Conservation (phyloP, 441 rosid species). For the Hypseocharis bilobata region DNA sequence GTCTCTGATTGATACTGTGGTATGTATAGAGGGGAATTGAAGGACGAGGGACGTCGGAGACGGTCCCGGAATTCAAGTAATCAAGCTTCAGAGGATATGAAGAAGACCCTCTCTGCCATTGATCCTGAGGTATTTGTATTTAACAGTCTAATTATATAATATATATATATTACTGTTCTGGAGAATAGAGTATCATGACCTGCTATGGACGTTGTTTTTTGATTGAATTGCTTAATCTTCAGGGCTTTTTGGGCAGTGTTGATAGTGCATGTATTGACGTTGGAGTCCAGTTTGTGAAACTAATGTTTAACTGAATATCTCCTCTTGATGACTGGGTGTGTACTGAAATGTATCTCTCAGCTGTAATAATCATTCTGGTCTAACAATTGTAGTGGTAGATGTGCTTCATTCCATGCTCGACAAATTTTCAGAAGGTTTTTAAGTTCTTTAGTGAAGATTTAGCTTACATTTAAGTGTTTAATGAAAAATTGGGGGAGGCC, state of each 20-base stretch:
- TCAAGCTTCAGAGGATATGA: constrained; percentile 32
- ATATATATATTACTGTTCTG: too few species aligned
- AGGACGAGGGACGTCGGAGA: constrained; percentile 33
- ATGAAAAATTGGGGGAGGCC: too few species aligned
- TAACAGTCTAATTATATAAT: neutral
- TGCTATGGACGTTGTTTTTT: neutral
- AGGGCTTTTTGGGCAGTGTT: neutral
- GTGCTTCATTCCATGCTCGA: too few species aligned
- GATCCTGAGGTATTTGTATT: constrained; percentile 64
- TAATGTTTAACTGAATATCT: neutral
- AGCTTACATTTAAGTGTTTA: too few species aligned
- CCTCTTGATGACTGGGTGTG: neutral
- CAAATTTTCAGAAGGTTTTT: too few species aligned
- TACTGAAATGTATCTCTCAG: neutral
- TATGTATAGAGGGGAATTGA: constrained; percentile 24
- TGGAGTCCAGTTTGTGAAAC: neutral
- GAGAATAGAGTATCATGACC: neutral
- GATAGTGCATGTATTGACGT: neutral
- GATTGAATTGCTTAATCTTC: neutral
- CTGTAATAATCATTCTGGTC: too few species aligned
- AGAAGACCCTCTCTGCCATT: constrained; percentile 42
- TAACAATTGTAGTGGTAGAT: too few species aligned
- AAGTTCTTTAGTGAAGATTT: too few species aligned
- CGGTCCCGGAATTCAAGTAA: constrained; percentile 26
- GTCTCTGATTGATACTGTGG: neutral